phyloP scores from a whole-genome alignment of 73 alveolate genomes.

The Paramecium caudatum region DNA sequence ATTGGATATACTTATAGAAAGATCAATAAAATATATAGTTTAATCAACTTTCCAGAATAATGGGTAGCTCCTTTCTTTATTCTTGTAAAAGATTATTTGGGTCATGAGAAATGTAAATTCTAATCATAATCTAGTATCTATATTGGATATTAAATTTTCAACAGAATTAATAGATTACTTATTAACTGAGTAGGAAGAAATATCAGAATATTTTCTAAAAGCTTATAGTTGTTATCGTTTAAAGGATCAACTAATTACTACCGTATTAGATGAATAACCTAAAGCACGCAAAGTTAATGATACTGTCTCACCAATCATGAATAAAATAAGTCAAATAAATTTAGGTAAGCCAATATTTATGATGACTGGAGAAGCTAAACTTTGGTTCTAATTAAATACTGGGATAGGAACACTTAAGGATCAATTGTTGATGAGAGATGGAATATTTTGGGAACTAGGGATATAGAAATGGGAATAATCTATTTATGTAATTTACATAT shows the following conservation, averaged over 20 bases:
- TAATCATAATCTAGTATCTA: neutral
- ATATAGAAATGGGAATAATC: constrained; percentile 59
- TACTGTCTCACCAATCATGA: constrained; percentile 19
- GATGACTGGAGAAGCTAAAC: neutral
- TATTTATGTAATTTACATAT: neutral
- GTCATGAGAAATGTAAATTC: neutral
- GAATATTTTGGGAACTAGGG: constrained; percentile 34
- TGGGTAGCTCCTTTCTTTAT: constrained; percentile 51
- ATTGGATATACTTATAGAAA: constrained; percentile 21
- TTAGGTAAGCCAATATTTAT: constrained; percentile 38
- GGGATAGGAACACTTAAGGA: constrained; percentile 19
- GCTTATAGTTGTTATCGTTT: neutral
- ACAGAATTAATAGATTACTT: constrained; percentile 55
- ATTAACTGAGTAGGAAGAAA: constrained; percentile 28
- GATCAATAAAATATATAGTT: neutral
- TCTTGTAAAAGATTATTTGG: constrained; percentile 20
- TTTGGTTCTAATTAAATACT: constrained; percentile 26
- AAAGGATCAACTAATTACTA: neutral
- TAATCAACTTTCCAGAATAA: constrained; percentile 17
- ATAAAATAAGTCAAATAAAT: constrained; percentile 44
- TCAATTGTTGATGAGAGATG: constrained; percentile 18
- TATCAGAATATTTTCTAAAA: neutral
- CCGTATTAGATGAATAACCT: neutral
- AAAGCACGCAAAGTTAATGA: constrained; percentile 3
- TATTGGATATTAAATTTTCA: constrained; percentile 1